A percentile compares a stretch with the other conserved stretches of the same genome.
phyloP scores from a whole-genome alignment of 352 stramenopile genomes.

The Pythium folliculosum region DNA sequence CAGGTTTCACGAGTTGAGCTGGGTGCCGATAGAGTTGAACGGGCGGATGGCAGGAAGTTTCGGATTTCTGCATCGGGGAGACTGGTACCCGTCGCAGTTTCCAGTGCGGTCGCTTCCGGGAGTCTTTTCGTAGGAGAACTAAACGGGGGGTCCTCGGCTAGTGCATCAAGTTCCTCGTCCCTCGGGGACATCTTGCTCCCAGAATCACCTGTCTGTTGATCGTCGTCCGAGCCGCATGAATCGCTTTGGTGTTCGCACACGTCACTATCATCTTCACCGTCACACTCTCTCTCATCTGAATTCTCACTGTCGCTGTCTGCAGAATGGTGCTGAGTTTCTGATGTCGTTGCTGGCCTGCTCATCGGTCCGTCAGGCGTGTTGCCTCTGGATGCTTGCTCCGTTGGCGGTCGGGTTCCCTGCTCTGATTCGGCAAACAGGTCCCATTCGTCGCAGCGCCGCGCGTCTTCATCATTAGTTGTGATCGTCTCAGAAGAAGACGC shows the following conservation, averaged over 20 bases:
- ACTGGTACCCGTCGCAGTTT: not conserved
- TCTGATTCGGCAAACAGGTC: conserved; percentile 29
- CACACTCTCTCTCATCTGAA: not conserved
- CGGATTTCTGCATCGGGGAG: not conserved
- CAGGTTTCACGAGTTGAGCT: not conserved
- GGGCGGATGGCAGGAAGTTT: not conserved
- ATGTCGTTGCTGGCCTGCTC: not conserved
- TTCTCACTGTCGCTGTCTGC: conserved; percentile 2
- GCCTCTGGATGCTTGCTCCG: conserved; percentile 4
- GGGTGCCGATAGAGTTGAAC: not conserved
- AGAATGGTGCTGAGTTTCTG: not conserved
- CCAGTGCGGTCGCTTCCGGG: not conserved
- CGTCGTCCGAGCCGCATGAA: not conserved
- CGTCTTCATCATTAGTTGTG: conserved; percentile 29
- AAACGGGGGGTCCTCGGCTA: not conserved
- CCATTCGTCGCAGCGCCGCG: conserved; percentile 27
- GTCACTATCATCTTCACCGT: not conserved
- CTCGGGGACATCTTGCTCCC: not conserved
- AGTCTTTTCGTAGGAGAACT: not conserved
- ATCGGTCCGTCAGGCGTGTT: not conserved
- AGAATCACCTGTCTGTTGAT: not conserved
- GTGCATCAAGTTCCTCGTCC: not conserved
- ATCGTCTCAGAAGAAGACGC: conserved; percentile 25
- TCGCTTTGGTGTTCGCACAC: not conserved
- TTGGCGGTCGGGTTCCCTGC: conserved; percentile 3